Evolutionary conservation across 495 filamentous ascomycete species (phyloP).

Genomic region (Cercophora newfieldiana): DNA sequence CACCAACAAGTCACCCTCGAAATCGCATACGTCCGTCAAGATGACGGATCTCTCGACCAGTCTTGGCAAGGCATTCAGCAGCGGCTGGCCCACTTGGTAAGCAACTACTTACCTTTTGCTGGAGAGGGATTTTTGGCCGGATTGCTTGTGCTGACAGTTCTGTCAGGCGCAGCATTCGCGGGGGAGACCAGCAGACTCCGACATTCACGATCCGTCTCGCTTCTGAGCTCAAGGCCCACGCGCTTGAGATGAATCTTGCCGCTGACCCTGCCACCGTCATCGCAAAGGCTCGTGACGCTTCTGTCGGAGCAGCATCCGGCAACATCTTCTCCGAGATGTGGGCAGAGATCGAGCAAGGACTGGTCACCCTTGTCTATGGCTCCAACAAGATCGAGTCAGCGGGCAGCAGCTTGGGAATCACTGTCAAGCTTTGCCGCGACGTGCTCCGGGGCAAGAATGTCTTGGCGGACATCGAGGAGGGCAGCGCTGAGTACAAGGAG

Average conservation of each 20-base stretch:
- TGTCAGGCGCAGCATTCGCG: too few relatives aligned
- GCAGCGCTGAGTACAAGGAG: slow-evolving; percentile 24
- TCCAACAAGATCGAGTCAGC: slow-evolving; percentile 34
- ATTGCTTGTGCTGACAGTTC: too few relatives aligned
- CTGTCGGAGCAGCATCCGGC: neutral
- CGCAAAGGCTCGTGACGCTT: neutral
- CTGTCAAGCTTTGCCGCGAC: slow-evolving; percentile 21
- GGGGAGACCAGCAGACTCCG: neutral
- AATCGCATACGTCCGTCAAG: neutral
- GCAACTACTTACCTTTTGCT: too few relatives aligned
- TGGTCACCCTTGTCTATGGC: slow-evolving; percentile 24
- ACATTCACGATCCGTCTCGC: neutral
- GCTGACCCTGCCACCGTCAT: neutral
- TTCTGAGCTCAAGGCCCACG: neutral
- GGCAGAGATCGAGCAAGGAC: slow-evolving; percentile 19
- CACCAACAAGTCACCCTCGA: neutral
- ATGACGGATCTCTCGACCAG: neutral
- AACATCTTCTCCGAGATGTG: neutral
- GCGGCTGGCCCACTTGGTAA: too few relatives aligned
- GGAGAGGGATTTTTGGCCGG: too few relatives aligned
- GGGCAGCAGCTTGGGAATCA: slow-evolving; percentile 25
- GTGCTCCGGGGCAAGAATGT: slow-evolving; percentile 20
- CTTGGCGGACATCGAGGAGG: slow-evolving; percentile 11
- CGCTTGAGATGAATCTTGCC: neutral
- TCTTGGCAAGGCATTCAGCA: too few relatives aligned